These are phyloP conservation scores for Penicillium herquei DNA, from an alignment of 495 filamentous ascomycete genomes.

Conservation along the genomic window DNA sequence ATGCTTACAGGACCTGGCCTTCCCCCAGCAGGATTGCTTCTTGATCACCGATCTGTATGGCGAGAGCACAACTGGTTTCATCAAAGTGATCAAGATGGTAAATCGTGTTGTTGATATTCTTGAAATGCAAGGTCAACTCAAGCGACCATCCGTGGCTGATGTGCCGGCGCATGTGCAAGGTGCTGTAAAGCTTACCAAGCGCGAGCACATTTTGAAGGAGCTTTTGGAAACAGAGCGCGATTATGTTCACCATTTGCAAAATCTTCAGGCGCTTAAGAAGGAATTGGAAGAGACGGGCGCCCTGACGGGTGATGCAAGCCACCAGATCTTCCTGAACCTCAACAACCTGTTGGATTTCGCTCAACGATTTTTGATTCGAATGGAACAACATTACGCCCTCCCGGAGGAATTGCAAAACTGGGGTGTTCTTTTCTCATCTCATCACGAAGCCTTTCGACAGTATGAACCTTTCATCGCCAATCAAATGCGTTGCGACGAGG, in stretches of 20 bases:
- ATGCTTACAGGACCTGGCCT: slow-evolving; percentile 67
- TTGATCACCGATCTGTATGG: slow-evolving; percentile 89
- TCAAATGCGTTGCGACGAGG: slow-evolving; percentile 58
- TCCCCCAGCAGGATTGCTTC: slow-evolving; percentile 80
- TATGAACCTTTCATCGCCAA: slow-evolving; percentile 98
- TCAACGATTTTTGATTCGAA: slow-evolving; percentile 86
- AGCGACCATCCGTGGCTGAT: slow-evolving; percentile 45
- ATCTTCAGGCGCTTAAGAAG: slow-evolving; percentile 89
- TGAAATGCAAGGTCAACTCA: slow-evolving; percentile 68
- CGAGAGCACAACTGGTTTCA: slow-evolving; percentile 93
- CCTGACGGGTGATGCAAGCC: slow-evolving; percentile 84
- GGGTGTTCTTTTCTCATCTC: slow-evolving; percentile 78
- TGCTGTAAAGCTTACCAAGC: slow-evolving; percentile 63
- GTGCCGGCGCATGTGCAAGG: slow-evolving; percentile 44
- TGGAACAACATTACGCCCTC: slow-evolving; percentile 90
- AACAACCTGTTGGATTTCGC: slow-evolving; percentile 95
- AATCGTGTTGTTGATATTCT: slow-evolving; percentile 88
- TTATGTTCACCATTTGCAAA: slow-evolving; percentile 97
- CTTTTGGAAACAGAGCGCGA: slow-evolving; percentile 92
- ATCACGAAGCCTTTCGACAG: slow-evolving; percentile 78
- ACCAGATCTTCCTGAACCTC: slow-evolving; percentile 94
- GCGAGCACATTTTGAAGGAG: slow-evolving; percentile 85
- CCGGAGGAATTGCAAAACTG: slow-evolving; percentile 80
- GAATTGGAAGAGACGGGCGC: slow-evolving; percentile 81
- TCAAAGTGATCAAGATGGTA: slow-evolving; percentile 86